Evolutionary conservation across 2,329 filamentous ascomycete genomes (phyloP).

Genomic region (Ophiocordyceps sinensis): DNA sequence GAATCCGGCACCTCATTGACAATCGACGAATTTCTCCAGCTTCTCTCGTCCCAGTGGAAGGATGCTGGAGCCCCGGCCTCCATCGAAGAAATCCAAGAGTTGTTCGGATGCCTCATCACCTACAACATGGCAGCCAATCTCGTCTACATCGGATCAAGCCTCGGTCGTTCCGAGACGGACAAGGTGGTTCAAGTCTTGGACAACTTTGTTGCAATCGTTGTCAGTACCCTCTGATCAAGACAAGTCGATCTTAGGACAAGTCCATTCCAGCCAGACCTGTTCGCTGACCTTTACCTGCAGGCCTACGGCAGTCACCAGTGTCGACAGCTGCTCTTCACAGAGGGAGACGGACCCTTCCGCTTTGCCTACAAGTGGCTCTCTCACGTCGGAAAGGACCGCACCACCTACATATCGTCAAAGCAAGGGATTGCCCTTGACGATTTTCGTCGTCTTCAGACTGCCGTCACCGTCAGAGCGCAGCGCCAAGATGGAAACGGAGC

Average conservation of each 20-base stretch:
- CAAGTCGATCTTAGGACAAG: too few species aligned
- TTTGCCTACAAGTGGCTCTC: conserved; percentile 13
- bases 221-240: background rate
- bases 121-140: conserved; percentile 12
- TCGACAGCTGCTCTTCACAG: conserved; percentile 3
- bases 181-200: conserved; percentile 9
- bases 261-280: background rate
- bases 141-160: conserved; percentile 14
- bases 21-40: background rate
- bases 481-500: conserved; percentile 1
- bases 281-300: background rate
- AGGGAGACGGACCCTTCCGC: conserved; percentile 1
- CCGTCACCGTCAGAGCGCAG: conserved; percentile 9
- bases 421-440: conserved; percentile 3
- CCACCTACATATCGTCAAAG: conserved; percentile 11
- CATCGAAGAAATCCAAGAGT: conserved; percentile 4
- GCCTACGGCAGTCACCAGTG: too few species aligned
- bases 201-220: conserved; percentile 5
- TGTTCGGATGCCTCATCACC: conserved; percentile 10
- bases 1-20: conserved; percentile 4
- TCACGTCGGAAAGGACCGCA: conserved; percentile 10
- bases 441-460: conserved; percentile 6
- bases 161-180: conserved; percentile 2
- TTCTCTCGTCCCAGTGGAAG: background rate
- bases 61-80: background rate